Evolutionary conservation across 345 rosid genomes (phyloP), one percentile per base, ranked within the genome.

Genomic region (Corchorus olitorius): DNA sequence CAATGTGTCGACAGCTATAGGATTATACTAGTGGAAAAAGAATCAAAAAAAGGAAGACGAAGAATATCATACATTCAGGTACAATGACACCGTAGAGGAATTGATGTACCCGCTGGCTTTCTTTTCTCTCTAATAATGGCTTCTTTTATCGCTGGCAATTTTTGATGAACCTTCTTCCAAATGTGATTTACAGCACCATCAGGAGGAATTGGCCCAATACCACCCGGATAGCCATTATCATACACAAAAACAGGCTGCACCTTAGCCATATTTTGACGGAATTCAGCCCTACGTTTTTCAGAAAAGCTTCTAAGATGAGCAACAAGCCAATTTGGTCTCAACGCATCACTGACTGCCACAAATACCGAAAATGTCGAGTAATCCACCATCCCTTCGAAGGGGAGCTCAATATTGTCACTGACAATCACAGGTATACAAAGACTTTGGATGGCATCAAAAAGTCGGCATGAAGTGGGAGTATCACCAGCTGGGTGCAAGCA

Each of bases 401-500:
- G 99, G 15, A 96, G 97, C 87, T 89, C 98, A 13, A 93, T 90
- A 79, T 80, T 81, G 82, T 96, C 98, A 3, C 98, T 96, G 70
- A 93, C 87, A 50, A 96, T 85, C 69, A 96, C 93, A 34, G 98
- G 99, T 63, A 93, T 92, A 77, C 99, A 96, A 5, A 96, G 93
- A 81, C 98, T 96, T 81, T 90, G 97, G 63, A 96, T 84, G 82
- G 99, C 99, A 81, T 96, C 97, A 50, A 96, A 96, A 72, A 96
- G 94, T 62, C 97, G 88, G 78, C 99, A 96, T 73, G 97, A 96
- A 65, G 98, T 93, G 20, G 99, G 97, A 19, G 99, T 93, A 73
- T 93, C 99, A 65, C 99, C 99, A 0, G 97, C 97, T 6, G 98
- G 99, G 81, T 96, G 99, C 81, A 96, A 86, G 78, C 99, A 96